Conservation (phyloP, 305 asterid species). For the Fraxinus latifolia region DNA sequence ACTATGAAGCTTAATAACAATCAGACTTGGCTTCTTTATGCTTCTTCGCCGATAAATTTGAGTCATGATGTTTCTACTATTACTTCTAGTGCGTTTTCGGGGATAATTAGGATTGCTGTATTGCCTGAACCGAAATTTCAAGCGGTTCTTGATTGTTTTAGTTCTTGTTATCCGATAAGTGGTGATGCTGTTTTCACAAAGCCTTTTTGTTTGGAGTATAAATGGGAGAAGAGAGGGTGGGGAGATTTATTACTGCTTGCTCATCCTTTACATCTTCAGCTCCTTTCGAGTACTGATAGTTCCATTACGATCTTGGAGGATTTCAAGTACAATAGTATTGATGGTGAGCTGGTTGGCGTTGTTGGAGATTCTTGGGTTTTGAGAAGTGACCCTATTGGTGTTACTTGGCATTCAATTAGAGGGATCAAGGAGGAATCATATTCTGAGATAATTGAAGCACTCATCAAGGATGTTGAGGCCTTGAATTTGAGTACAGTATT, state of each 20-base stretch:
- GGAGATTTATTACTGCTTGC: constrained; percentile 84
- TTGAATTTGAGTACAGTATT: constrained; percentile 43
- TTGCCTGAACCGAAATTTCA: constrained; percentile 51
- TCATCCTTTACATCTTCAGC: constrained; percentile 70
- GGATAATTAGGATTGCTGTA: constrained; percentile 63
- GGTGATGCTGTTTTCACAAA: constrained; percentile 56
- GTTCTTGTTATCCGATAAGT: constrained; percentile 62
- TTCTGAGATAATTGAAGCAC: constrained; percentile 49
- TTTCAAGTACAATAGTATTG: constrained; percentile 60
- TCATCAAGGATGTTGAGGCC: constrained; percentile 52
- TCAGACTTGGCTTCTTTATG: constrained; percentile 76
- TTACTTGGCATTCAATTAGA: constrained; percentile 71
- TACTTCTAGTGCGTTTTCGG: constrained; percentile 51
- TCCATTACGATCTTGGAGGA: constrained; percentile 49
- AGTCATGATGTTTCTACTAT: constrained; percentile 42
- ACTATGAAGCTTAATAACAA: constrained; percentile 64
- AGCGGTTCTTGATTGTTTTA: constrained; percentile 53
- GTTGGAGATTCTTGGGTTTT: constrained; percentile 76
- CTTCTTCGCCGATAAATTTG: constrained; percentile 57
- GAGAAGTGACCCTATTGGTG: constrained; percentile 62
- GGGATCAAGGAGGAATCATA: constrained; percentile 58
- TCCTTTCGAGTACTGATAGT: constrained; percentile 42
- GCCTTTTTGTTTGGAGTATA: constrained; percentile 66
- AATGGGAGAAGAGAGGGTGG: constrained; percentile 73
- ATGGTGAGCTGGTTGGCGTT: constrained; percentile 84